Percentiles rank a stretch among this genome's conserved stretches.
These are phyloP conservation scores for Arabis alpina DNA, from an alignment of 345 rosid species.

Conservation along the genomic window DNA sequence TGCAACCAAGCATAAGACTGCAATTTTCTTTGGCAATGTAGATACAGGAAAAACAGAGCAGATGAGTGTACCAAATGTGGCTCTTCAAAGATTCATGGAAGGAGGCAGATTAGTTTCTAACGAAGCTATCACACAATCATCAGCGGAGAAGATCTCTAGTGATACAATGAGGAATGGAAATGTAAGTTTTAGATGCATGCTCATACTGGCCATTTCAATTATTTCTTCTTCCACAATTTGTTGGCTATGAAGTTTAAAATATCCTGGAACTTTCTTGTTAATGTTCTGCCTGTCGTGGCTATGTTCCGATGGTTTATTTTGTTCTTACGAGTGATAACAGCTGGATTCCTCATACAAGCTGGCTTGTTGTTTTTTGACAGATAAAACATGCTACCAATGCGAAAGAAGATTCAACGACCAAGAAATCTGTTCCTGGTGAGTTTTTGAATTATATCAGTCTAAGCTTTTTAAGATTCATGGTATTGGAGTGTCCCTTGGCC, in stretches of 20 bases:
- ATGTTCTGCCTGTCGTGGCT: not conserved
- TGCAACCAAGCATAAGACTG: constrained; percentile 49
- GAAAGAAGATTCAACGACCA: constrained; percentile 49
- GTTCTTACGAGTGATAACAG: not conserved
- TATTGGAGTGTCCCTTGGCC: constrained; percentile 4
- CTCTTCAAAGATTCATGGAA: constrained; percentile 47
- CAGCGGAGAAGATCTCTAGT: constrained; percentile 48
- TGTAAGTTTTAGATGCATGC: constrained; percentile 52
- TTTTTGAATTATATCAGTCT: constrained; percentile 20
- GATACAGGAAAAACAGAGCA: constrained; percentile 61
- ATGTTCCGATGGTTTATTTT: constrained; percentile 14
- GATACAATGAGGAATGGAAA: constrained; percentile 59
- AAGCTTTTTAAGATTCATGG: not conserved
- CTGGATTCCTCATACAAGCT: constrained; percentile 26
- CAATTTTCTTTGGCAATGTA: constrained; percentile 52
- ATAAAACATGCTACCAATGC: constrained; percentile 46
- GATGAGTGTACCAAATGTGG: constrained; percentile 50
- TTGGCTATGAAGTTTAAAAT: not conserved
- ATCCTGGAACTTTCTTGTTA: constrained; percentile 8
- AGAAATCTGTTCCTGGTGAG: constrained; percentile 66
- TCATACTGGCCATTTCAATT: constrained; percentile 5
- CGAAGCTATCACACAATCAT: constrained; percentile 45
- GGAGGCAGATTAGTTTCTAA: constrained; percentile 44
- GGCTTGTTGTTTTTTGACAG: constrained; percentile 49
- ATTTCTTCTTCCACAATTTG: constrained; percentile 6